Evolutionary conservation across 2,329 filamentous ascomycete genomes (phyloP).

Genomic region (Curvularia sp.): DNA sequence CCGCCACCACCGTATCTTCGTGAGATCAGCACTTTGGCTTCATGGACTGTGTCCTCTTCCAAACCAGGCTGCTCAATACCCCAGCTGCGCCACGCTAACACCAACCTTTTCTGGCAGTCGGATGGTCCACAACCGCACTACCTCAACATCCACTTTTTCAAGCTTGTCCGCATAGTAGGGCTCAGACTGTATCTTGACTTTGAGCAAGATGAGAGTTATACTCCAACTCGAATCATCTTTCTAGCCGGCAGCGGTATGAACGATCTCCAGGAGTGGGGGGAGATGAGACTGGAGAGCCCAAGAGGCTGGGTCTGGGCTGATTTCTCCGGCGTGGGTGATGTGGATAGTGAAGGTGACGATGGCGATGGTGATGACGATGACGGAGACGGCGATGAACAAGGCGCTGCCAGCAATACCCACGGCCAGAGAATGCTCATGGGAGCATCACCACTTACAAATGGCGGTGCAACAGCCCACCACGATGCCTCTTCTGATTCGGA

Average conservation of each 20-base stretch:
- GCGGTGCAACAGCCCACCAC: not conserved
- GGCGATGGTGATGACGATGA: slow-evolving; percentile 32
- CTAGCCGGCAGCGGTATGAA: slow-evolving; percentile 90
- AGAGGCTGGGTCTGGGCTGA: slow-evolving; percentile 91
- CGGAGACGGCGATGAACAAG: slow-evolving; percentile 26
- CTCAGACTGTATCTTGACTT: slow-evolving; percentile 91
- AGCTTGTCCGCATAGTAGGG: slow-evolving; percentile 77
- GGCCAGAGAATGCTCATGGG: not conserved
- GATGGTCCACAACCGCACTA: slow-evolving; percentile 85
- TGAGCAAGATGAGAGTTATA: slow-evolving; percentile 92
- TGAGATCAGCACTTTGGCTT: slow-evolving; percentile 83
- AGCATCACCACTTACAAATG: not conserved
- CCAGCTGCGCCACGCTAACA: slow-evolving; percentile 76
- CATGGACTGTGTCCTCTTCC: slow-evolving; percentile 81
- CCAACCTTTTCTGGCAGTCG: slow-evolving; percentile 81
- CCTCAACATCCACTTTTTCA: slow-evolving; percentile 85
- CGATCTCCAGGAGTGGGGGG: slow-evolving; percentile 86
- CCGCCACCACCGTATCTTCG: slow-evolving; percentile 64
- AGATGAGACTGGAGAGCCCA: slow-evolving; percentile 78
- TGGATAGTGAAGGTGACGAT: slow-evolving; percentile 31
- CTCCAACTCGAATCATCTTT: slow-evolving; percentile 89
- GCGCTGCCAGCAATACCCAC: not conserved
- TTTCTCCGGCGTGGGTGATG: slow-evolving; percentile 66
- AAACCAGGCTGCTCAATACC: slow-evolving; percentile 82
- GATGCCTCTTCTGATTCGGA: slow-evolving; percentile 29